phyloP scores from a whole-genome alignment of 306 rosid genomes.

The Acacia acuminata region DNA sequence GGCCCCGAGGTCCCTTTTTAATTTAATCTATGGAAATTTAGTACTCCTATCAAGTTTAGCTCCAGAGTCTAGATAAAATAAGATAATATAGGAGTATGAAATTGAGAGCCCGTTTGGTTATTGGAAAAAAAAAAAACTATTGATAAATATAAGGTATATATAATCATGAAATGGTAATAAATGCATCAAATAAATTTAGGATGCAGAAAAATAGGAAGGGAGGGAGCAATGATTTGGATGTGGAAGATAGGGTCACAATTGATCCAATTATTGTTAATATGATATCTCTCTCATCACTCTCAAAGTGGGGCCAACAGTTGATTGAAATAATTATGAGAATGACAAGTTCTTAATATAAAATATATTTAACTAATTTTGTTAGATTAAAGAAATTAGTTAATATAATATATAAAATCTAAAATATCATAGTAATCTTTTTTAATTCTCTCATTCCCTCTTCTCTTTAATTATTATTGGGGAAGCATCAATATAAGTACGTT shows the following conservation, averaged over 20 bases:
- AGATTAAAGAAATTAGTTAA: no score
- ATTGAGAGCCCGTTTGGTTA: no score
- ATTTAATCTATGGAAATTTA: not conserved
- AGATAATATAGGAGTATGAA: no score
- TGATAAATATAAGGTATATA: no score
- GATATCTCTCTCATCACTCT: not conserved
- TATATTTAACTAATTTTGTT: no score
- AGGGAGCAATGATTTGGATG: not conserved
- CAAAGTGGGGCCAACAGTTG: slow-evolving; percentile 1
- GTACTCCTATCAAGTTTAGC: not conserved
- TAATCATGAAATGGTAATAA: not conserved
- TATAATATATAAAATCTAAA: no score
- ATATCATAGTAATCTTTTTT: no score
- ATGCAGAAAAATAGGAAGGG: not conserved
- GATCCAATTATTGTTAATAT: slow-evolving; percentile 11
- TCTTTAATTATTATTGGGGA: no score
- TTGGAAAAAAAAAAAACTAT: no score
- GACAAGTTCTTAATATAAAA: not conserved
- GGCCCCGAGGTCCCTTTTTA: no score
- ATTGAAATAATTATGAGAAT: not conserved
- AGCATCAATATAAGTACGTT: no score
- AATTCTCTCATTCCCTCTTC: no score
- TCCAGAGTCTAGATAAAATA: not conserved
- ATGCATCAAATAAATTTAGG: slow-evolving; percentile 8
- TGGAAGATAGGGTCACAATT: not conserved